Evolutionary conservation across 2,329 filamentous ascomycete genomes (phyloP).

Genomic region (Ceratocystis eucalypticola): DNA sequence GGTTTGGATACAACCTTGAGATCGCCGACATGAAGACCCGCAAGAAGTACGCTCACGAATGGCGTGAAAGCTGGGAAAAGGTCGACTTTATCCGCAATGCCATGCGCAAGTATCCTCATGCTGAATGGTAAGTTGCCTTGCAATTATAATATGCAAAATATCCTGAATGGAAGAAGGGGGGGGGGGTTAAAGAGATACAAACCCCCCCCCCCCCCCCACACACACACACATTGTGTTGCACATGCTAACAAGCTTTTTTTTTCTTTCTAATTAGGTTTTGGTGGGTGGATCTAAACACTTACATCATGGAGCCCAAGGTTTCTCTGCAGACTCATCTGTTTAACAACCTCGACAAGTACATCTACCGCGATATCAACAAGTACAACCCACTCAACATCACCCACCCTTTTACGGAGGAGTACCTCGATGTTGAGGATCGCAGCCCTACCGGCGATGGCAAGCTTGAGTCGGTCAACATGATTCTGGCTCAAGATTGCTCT

Average conservation of each 20-base stretch:
- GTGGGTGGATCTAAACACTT: slow-evolving; percentile 97
- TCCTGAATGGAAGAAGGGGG: background rate
- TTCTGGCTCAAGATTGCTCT: slow-evolving; percentile 84
- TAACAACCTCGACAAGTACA: slow-evolving; percentile 56
- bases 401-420: slow-evolving; percentile 61
- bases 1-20: slow-evolving; percentile 92
- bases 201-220: background rate
- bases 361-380: slow-evolving; percentile 89
- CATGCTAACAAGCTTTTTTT: background rate
- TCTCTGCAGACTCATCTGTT: slow-evolving; percentile 88
- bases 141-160: background rate
- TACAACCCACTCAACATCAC: slow-evolving; percentile 92
- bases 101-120: slow-evolving; percentile 85
- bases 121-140: slow-evolving; percentile 63
- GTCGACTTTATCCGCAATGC: slow-evolving; percentile 82
- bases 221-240: background rate
- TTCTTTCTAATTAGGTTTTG: slow-evolving; percentile 62
- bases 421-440: slow-evolving; percentile 61
- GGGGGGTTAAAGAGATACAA: too few species aligned
- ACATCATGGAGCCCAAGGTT: slow-evolving; percentile 90
- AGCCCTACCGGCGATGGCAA: slow-evolving; percentile 68
- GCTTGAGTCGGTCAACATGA: slow-evolving; percentile 65
- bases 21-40: slow-evolving; percentile 98
- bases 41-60: slow-evolving; percentile 96
- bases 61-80: slow-evolving; percentile 99